Conservation (phyloP, 192 early-diverging fungal species). For the Gamsiella multidivaricata region DNA sequence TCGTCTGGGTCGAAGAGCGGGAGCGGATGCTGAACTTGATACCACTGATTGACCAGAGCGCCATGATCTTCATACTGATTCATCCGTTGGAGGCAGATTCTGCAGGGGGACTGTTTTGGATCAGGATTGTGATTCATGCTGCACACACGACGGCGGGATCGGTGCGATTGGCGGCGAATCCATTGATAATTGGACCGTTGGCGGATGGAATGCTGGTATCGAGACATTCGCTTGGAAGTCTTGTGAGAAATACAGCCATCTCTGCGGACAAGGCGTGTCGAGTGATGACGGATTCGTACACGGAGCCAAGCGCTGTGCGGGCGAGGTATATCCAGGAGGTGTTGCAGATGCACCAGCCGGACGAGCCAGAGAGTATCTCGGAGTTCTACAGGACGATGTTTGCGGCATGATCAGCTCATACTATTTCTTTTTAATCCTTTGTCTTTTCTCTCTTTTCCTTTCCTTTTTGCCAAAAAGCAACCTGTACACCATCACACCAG, state of each 20-base stretch:
- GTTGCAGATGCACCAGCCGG: conserved; percentile 35
- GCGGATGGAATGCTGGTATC: conserved; percentile 79
- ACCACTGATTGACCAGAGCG: conserved; percentile 53
- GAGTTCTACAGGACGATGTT: conserved; percentile 49
- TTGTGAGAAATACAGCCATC: conserved; percentile 79
- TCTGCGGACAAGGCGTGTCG: conserved; percentile 70
- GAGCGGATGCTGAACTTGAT: conserved; percentile 49
- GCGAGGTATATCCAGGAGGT: conserved; percentile 49
- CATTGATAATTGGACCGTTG: conserved; percentile 76
- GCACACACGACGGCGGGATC: conserved; percentile 41
- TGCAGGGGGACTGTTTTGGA: conserved; percentile 73
- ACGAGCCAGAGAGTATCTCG: conserved; percentile 27
- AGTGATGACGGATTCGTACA: conserved; percentile 60
- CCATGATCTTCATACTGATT: conserved; percentile 73
- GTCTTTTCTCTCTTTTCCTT: not conserved
- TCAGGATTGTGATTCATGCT: conserved; percentile 65
- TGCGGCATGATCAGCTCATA: conserved; percentile 12
- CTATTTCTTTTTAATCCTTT: conserved; percentile 13
- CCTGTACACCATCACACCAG: too few species aligned
- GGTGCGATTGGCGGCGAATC: conserved; percentile 57
- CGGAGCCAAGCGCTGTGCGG: conserved; percentile 36
- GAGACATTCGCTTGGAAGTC: conserved; percentile 70
- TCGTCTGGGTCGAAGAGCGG: conserved; percentile 82
- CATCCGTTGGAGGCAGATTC: conserved; percentile 69
- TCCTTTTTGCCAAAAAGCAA: conserved; percentile 7